These are phyloP conservation scores for Striga hermonthica DNA, from an alignment of 305 asterid genomes.

Conservation along the genomic window DNA sequence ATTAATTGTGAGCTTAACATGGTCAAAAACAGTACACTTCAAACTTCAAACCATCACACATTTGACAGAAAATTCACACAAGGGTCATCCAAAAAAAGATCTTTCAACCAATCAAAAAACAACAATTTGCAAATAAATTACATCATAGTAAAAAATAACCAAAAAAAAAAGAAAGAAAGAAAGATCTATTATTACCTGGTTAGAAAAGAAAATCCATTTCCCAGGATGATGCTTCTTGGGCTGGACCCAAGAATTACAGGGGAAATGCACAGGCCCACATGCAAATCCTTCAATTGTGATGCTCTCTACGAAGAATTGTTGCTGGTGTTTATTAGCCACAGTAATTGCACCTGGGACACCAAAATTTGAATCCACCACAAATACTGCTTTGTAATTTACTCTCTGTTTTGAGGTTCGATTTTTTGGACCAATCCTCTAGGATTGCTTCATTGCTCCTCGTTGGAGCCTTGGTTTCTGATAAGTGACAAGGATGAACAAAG, in stretches of 20 bases:
- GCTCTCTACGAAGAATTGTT: slow-evolving; percentile 78
- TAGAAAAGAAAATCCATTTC: slow-evolving; percentile 73
- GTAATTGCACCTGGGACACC: slow-evolving; percentile 87
- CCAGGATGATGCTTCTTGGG: slow-evolving; percentile 67
- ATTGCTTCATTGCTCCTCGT: slow-evolving; percentile 66
- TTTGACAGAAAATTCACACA: no score
- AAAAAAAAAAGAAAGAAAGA: background rate
- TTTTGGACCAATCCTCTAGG: slow-evolving; percentile 77
- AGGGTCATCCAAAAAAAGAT: no score
- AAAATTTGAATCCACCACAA: slow-evolving; percentile 68
- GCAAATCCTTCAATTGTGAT: slow-evolving; percentile 83
- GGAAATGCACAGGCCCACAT: slow-evolving; percentile 80
- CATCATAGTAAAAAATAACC: background rate
- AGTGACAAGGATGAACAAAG: background rate
- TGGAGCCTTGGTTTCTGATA: slow-evolving; percentile 64
- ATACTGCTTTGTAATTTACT: slow-evolving; percentile 75
- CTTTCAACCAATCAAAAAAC: no score
- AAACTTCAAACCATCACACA: no score
- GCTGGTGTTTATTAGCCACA: slow-evolving; percentile 70
- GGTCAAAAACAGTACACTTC: no score
- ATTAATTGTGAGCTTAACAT: no score
- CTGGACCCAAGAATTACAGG: slow-evolving; percentile 93
- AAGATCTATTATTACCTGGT: slow-evolving; percentile 52
- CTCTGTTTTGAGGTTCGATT: slow-evolving; percentile 74
- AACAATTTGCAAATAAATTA: no score